phyloP scores from a whole-genome alignment of 164 flowering plant species.

The Vitis rotundifolia region DNA sequence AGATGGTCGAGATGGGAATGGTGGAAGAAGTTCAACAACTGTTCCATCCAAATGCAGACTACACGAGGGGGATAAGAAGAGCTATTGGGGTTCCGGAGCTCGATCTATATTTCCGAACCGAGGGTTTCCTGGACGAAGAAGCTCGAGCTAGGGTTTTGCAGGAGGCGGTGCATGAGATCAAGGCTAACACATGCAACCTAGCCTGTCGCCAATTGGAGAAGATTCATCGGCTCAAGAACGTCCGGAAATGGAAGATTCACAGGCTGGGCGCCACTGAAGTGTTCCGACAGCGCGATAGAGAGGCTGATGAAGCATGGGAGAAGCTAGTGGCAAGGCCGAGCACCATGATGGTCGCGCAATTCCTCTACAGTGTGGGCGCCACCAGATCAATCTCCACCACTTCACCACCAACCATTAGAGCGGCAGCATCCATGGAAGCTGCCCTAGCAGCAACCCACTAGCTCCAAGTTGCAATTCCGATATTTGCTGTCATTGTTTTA shows the following conservation, averaged over 20 bases:
- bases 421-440: too few species aligned
- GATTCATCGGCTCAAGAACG: constrained; percentile 42
- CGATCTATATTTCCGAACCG: constrained; percentile 43
- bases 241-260: constrained; percentile 55
- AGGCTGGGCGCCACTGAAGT: constrained; percentile 69
- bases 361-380: constrained; percentile 26
- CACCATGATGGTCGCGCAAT: constrained; percentile 29
- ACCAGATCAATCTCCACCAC: too few species aligned
- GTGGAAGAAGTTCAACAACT: constrained; percentile 50
- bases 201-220: constrained; percentile 57
- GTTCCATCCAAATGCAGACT: constrained; percentile 49
- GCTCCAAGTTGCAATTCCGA: too few species aligned
- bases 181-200: constrained; percentile 54
- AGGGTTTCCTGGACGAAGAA: constrained; percentile 14
- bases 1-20: constrained; percentile 65
- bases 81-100: constrained; percentile 83
- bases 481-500: too few species aligned
- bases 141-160: constrained; percentile 26
- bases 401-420: too few species aligned
- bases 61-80: constrained; percentile 54
- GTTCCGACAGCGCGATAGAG: constrained; percentile 31
- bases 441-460: too few species aligned
- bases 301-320: constrained; percentile 61
- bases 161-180: constrained; percentile 48
- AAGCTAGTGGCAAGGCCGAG: constrained; percentile 48